Evolutionary conservation across 805 yeast genomes (phyloP), one percentile per base, ranked within the genome.

Genomic region (Candida wancherniae): DNA sequence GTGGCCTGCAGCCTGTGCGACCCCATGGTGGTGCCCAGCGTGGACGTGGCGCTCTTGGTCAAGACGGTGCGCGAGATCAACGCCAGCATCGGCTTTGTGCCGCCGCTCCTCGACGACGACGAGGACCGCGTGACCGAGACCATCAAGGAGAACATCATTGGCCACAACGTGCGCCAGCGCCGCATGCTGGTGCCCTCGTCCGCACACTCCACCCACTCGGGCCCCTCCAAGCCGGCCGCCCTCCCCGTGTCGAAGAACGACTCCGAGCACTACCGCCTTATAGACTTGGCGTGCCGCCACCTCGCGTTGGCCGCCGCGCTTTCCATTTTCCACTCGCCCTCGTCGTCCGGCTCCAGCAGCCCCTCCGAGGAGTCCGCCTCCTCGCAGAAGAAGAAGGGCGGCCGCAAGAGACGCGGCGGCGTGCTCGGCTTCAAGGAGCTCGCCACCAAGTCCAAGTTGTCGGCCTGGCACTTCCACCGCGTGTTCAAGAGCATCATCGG

Each of bases 381-480:
- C 27, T 25, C 26, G 28, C 26, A 28, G 21, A 33, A 31, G 26
- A 33, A 31, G 24, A 36, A 42, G 10, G 39, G 37, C 13, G 50
- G 52, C 22, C 61, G 53, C 29, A 69, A 73, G 52, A 73, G 83
- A 64, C 67, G 85, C 55, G 90, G 90, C 12, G 87, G 86, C 24
- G 84, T 80, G 8, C 58, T 81, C 27, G 90, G 88, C 0, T 86
- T 86, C 63, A 83, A 84, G 55, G 95, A 86, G 53, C 68, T 86
- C 50, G 95, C 95, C 6, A 78, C 84, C 13, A 82, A 85, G 51
- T 79, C 87, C 7, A 81, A 81, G 44, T 69, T 86, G 37, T 75
- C 85, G 8, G 92, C 95, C 15, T 86, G 95, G 95, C 95, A 86
- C 57, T 86, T 86, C 58, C 95, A 86, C 63, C 67, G 95, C 30